Evolutionary conservation across 768 basidiomycete species (phyloP).

Genomic region (Naganishia friedmannii): DNA sequence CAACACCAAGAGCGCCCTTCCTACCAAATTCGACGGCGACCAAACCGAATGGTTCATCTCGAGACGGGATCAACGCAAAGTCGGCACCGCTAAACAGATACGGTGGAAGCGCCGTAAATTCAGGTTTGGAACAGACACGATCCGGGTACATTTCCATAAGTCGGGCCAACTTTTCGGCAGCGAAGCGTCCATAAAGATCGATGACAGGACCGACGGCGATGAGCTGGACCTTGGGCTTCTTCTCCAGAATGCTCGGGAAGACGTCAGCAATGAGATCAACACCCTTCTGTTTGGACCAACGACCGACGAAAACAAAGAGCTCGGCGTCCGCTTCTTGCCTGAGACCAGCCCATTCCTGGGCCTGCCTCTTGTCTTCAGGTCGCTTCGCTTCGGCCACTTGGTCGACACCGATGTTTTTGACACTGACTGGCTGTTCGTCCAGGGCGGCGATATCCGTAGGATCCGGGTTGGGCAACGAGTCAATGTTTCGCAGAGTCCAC

Average conservation of each 20-base stretch:
- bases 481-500: slow-evolving; percentile 93
- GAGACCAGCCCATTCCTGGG: slow-evolving; percentile 92
- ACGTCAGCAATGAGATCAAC: slow-evolving; percentile 96
- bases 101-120: slow-evolving; percentile 89
- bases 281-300: slow-evolving; percentile 96
- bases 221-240: slow-evolving; percentile 78
- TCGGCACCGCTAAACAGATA: slow-evolving; percentile 93
- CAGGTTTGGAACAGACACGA: slow-evolving; percentile 91
- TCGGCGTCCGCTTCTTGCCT: slow-evolving; percentile 85
- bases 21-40: slow-evolving; percentile 95
- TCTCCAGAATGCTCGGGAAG: slow-evolving; percentile 82
- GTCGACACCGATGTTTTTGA: slow-evolving; percentile 74
- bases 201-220: slow-evolving; percentile 91
- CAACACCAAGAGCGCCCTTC: slow-evolving; percentile 93
- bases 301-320: slow-evolving; percentile 91
- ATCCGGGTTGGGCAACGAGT: slow-evolving; percentile 87
- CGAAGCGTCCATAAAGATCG: slow-evolving; percentile 90
- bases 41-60: slow-evolving; percentile 93
- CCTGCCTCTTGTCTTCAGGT: slow-evolving; percentile 83
- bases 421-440: slow-evolving; percentile 67
- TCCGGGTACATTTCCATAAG: slow-evolving; percentile 94
- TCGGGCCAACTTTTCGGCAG: slow-evolving; percentile 86
- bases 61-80: slow-evolving; percentile 90
- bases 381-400: slow-evolving; percentile 79
- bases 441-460: slow-evolving; percentile 91